Evolutionary conservation across 2,329 filamentous ascomycete genomes (phyloP), one percentile per base, ranked within the genome.

Genomic region (Emergomyces pasteurianus): DNA sequence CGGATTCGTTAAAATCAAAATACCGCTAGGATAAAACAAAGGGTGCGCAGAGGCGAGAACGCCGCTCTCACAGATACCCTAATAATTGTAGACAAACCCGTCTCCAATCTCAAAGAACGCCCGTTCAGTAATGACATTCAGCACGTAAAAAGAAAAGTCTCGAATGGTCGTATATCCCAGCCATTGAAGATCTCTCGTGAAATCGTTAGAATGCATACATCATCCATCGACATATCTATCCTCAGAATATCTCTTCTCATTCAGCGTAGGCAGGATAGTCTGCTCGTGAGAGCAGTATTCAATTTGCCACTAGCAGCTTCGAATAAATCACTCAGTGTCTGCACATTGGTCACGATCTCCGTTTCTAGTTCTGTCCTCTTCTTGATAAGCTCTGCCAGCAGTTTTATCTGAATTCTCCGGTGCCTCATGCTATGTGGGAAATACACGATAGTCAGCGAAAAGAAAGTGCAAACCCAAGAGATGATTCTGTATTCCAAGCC

Each of bases 341-440:
- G 60, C 38, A 65, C 42, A 34, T 57, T 47, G 26, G 36, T 38
- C 26, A 62, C 47, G 40, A 66, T 65, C 16, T 63, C 58, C 28
- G 28, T 38, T 52, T 67, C 66, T 34, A 67, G 47, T 57, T 67
- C 65, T 23, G 60, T 56, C 34, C 64, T 63, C 54, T 34, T 62
- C 40, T 63, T 62, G 34, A 63, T 58, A 23, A 67, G 63, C 10
- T 63, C 61, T 23, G 54, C 59, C 23, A 67, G 64, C 28, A 31
- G 46, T 36, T 62, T 60, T 10, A 65, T 57, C 31, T 63, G 60
- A 26, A 40, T 36, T 38, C 58, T 64, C 26, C 58, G 64, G 42
- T 61, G 60, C 40, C 59, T 46, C 10, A 53, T 14, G n/a, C 66
- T 66, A 28, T 36, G 42, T 31, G 53, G 23, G 56, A 40, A 18